A percentile compares a stretch with the other conserved stretches of the same genome.
These are phyloP conservation scores for Triticum timopheevii DNA, from an alignment of 176 grass and related monocot genomes.

Conservation along the genomic window DNA sequence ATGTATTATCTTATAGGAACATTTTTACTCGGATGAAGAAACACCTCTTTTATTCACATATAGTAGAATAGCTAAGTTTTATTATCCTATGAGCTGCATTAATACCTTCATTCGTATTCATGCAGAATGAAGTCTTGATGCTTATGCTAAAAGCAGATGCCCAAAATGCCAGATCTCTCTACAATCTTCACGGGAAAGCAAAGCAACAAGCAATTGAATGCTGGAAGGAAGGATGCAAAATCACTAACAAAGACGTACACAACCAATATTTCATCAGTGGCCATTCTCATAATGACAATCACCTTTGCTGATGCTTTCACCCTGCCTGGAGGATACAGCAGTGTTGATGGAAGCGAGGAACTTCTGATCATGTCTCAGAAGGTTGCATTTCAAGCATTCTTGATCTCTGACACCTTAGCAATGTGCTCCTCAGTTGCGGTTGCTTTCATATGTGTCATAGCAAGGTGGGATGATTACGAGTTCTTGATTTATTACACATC, in stretches of 20 bases:
- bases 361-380: not conserved
- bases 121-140: too few relatives aligned
- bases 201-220: not conserved
- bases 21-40: too few relatives aligned
- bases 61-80: too few relatives aligned
- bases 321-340: not conserved
- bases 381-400: not conserved
- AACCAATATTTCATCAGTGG: not conserved
- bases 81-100: too few relatives aligned
- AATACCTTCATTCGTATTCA: too few relatives aligned
- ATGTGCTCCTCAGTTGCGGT: not conserved
- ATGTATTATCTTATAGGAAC: too few relatives aligned
- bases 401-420: not conserved
- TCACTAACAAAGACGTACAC: not conserved
- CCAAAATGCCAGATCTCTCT: not conserved
- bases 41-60: too few relatives aligned
- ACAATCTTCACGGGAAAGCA: not conserved
- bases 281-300: not conserved
- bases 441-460: not conserved
- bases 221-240: not conserved
- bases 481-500: constrained; percentile 23
- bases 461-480: not conserved
- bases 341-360: not conserved
- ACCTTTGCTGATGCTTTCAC: not conserved
- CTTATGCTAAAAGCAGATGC: too few relatives aligned